Conservation (phyloP, 495 filamentous ascomycete genomes). For the Xylaria acuta region DNA sequence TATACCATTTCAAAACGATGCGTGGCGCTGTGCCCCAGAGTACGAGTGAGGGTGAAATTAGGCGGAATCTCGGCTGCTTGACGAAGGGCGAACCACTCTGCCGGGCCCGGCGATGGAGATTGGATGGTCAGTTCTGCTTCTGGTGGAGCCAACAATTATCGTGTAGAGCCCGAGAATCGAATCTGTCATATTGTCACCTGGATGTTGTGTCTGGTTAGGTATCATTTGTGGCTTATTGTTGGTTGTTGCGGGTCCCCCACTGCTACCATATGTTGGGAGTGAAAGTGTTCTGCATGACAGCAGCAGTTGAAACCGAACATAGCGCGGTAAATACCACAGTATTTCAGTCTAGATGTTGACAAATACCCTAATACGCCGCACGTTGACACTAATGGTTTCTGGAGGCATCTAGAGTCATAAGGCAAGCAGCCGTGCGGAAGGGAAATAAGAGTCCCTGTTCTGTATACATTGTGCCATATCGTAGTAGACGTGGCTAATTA, state of each 20-base stretch:
- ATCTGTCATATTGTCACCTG: neutral
- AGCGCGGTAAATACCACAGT: conserved; percentile 6
- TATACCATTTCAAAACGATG: neutral
- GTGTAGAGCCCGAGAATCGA: neutral
- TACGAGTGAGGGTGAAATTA: neutral
- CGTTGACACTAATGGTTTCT: neutral
- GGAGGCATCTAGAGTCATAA: neutral
- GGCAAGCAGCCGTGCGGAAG: neutral
- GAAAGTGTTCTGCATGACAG: conserved; percentile 12
- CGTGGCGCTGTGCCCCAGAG: neutral
- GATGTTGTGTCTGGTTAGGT: neutral
- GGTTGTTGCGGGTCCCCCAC: neutral
- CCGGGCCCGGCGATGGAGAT: conserved; percentile 11
- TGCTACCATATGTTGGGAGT: neutral
- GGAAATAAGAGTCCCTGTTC: neutral
- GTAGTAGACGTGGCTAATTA: neutral
- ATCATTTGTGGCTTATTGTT: conserved; percentile 9
- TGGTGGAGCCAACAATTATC: neutral
- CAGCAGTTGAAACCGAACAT: neutral
- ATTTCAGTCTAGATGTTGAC: neutral
- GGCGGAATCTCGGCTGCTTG: neutral
- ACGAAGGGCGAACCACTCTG: conserved; percentile 16
- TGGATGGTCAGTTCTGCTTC: conserved; percentile 4
- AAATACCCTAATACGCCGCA: neutral
- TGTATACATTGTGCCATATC: neutral